Percentiles rank a stretch among this genome's conserved stretches.
These are phyloP conservation scores for Tephrocybe sp. DNA, from an alignment of 768 basidiomycete species.

Conservation along the genomic window DNA sequence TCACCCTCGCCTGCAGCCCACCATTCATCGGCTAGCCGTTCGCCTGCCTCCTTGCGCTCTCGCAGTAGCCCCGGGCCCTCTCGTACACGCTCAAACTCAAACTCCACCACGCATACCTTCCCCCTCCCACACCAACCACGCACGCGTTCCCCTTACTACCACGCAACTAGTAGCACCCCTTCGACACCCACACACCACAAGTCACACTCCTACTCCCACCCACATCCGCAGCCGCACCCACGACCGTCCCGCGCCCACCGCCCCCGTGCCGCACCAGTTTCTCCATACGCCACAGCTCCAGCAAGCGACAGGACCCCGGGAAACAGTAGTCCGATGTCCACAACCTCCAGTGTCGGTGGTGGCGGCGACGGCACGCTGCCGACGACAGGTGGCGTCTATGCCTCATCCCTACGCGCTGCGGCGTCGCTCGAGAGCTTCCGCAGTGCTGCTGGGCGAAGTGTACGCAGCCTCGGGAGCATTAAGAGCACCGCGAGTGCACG, in stretches of 20 bases:
- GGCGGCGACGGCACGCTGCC: background rate
- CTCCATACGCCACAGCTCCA: background rate
- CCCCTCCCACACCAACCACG: background rate
- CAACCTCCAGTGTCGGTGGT: background rate
- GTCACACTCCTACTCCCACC: slow-evolving; percentile 9
- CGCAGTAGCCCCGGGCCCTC: background rate
- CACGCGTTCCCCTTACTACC: slow-evolving; percentile 1
- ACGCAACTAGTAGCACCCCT: slow-evolving; percentile 2
- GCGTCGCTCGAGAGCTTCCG: slow-evolving; percentile 48
- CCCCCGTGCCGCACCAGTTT: background rate
- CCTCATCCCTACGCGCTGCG: slow-evolving; percentile 27
- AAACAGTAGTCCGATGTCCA: slow-evolving; percentile 5
- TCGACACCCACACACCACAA: slow-evolving; percentile 8
- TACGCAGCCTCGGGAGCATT: slow-evolving; percentile 40
- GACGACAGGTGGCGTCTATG: background rate
- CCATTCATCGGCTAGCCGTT: slow-evolving; percentile 8
- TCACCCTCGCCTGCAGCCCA: slow-evolving; percentile 7
- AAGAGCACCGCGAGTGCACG: slow-evolving; percentile 38
- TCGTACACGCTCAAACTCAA: slow-evolving; percentile 13
- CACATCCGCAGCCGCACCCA: background rate
- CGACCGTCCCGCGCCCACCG: background rate
- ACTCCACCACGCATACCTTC: slow-evolving; percentile 8
- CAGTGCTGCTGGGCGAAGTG: slow-evolving; percentile 39
- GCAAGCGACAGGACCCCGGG: background rate
- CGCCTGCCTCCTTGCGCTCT: slow-evolving; percentile 15